Percentiles rank a stretch among this genome's conserved stretches.
These are phyloP conservation scores for Microdochium paspali DNA, from an alignment of 2,329 filamentous ascomycete genomes.

Conservation along the genomic window DNA sequence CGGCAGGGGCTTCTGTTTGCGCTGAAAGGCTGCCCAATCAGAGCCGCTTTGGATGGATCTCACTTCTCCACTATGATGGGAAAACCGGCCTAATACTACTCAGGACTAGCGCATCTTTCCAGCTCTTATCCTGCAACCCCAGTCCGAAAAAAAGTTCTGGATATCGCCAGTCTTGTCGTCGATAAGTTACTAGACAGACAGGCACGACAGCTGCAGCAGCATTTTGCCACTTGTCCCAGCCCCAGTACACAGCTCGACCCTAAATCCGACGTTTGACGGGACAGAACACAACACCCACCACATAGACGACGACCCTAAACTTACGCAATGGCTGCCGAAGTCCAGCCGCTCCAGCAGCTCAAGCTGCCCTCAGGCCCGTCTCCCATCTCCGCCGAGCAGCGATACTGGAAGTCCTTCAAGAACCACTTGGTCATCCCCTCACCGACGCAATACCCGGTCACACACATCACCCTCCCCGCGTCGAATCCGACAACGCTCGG, in stretches of 20 bases:
- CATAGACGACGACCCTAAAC: too few species aligned
- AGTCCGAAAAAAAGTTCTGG: background rate
- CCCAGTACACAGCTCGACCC: too few species aligned
- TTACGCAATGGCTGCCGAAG: constrained; percentile 72
- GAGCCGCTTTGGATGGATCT: too few species aligned
- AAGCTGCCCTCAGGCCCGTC: constrained; percentile 78
- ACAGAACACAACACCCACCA: too few species aligned
- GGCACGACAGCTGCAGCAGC: too few species aligned
- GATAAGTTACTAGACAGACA: background rate
- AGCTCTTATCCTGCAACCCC: background rate
- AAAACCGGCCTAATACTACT: background rate
- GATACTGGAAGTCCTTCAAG: constrained; percentile 94
- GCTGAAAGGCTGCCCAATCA: background rate
- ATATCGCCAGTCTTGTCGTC: background rate
- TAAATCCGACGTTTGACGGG: too few species aligned
- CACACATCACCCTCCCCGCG: constrained; percentile 70
- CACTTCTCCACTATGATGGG: too few species aligned
- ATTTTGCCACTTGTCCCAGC: too few species aligned
- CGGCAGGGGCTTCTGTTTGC: background rate
- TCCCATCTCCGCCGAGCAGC: constrained; percentile 81
- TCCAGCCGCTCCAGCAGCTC: constrained; percentile 68
- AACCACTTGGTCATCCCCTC: constrained; percentile 85
- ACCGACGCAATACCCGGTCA: constrained; percentile 81
- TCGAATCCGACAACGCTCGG: constrained; percentile 31
- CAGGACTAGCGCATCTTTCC: background rate